Evolutionary conservation across 805 yeast genomes (phyloP).

Genomic region (Blastobotrys chiropterorum): DNA sequence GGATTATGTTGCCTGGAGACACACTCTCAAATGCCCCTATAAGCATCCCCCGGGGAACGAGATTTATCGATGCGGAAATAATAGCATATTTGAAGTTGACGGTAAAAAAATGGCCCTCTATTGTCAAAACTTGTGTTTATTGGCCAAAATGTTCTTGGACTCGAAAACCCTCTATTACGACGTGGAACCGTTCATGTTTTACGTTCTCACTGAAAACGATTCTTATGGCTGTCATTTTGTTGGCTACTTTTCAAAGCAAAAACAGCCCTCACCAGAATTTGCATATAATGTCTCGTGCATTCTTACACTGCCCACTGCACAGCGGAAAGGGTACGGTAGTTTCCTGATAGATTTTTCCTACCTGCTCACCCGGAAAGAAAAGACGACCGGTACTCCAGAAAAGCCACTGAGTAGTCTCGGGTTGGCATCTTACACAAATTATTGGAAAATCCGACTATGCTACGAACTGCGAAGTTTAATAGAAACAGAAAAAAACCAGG

Average conservation of each 20-base stretch:
- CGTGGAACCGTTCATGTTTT: constrained; percentile 91
- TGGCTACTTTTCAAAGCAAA: constrained; percentile 92
- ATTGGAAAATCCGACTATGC: constrained; percentile 72
- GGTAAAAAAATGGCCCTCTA: constrained; percentile 77
- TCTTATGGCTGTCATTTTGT: constrained; percentile 62
- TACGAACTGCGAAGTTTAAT: constrained; percentile 32
- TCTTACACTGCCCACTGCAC: constrained; percentile 79
- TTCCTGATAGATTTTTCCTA: constrained; percentile 87
- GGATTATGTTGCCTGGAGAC: constrained; percentile 61
- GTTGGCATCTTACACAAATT: constrained; percentile 72
- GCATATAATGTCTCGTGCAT: constrained; percentile 82
- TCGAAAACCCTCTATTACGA: constrained; percentile 91
- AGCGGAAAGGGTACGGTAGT: constrained; percentile 84
- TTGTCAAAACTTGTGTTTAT: constrained; percentile 83
- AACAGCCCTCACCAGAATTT: constrained; percentile 23
- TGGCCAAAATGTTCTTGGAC: constrained; percentile 83
- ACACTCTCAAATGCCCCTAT: constrained; percentile 63
- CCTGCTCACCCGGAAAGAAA: constrained; percentile 65
- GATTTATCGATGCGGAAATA: constrained; percentile 67
- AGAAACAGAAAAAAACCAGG: constrained; percentile 1
- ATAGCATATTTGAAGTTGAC: constrained; percentile 84
- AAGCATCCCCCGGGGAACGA: constrained; percentile 87
- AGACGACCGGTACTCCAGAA: constrained; percentile 86
- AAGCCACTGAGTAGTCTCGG: constrained; percentile 90
- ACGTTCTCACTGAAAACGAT: constrained; percentile 70